Evolutionary conservation across 768 basidiomycete species (phyloP).

Genomic region (Hericium coralloides): DNA sequence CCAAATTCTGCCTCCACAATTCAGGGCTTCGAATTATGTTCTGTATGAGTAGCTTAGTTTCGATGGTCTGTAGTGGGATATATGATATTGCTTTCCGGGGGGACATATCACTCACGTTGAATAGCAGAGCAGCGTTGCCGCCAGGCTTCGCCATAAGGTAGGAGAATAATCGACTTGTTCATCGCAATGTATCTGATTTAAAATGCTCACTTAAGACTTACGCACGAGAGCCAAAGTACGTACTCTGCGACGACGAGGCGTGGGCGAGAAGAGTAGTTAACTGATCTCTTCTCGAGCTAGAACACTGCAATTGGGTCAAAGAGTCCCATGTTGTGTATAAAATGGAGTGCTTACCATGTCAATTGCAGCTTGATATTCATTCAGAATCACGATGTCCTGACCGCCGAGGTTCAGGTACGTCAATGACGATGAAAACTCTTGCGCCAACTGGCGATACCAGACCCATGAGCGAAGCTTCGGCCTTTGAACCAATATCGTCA

Average conservation of each 20-base stretch:
- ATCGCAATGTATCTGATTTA: not conserved
- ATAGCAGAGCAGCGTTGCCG: not conserved
- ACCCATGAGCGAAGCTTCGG: not conserved
- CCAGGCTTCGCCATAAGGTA: not conserved
- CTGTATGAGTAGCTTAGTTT: not conserved
- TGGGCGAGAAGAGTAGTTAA: not conserved
- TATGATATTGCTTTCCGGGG: not conserved
- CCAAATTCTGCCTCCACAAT: not conserved
- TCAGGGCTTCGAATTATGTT: not conserved
- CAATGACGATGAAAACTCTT: not conserved
- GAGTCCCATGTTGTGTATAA: not conserved
- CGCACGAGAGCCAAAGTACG: not conserved
- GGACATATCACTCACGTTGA: not conserved
- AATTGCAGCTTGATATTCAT: not conserved
- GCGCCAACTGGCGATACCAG: not conserved
- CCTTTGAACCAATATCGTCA: not conserved
- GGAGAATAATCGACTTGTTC: not conserved
- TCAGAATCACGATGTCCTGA: not conserved
- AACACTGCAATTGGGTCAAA: not conserved
- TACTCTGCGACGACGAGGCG: not conserved
- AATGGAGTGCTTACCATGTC: not conserved
- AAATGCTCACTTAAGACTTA: not conserved
- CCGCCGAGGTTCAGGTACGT: not conserved
- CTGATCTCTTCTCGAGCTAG: not conserved
- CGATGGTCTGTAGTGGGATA: not conserved